These are phyloP conservation scores for Backusella westeae DNA, from an alignment of 192 early-diverging fungal species.

Conservation along the genomic window DNA sequence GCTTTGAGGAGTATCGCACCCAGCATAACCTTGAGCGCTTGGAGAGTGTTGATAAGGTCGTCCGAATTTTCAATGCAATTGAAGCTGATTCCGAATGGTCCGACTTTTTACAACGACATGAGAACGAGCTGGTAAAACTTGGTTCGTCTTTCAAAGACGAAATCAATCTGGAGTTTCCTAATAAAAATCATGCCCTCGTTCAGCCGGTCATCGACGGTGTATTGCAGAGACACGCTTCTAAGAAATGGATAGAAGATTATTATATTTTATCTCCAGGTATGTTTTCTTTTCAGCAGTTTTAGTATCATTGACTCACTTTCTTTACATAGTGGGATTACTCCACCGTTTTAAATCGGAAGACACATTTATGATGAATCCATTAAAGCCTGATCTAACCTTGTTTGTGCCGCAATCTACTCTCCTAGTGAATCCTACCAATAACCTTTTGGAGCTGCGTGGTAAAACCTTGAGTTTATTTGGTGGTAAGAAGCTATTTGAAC, in stretches of 20 bases:
- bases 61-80: slow-evolving; percentile 26
- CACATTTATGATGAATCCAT: background rate
- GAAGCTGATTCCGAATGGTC: slow-evolving; percentile 43
- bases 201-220: slow-evolving; percentile 27
- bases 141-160: slow-evolving; percentile 21
- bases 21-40: slow-evolving; percentile 10
- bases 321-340: background rate
- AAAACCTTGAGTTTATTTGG: background rate
- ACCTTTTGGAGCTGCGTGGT: background rate
- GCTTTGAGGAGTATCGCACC: slow-evolving; percentile 25
- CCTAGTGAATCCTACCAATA: background rate
- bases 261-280: slow-evolving; percentile 12
- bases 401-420: background rate
- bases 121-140: slow-evolving; percentile 35
- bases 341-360: slow-evolving; percentile 6
- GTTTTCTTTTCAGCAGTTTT: background rate
- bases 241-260: slow-evolving; percentile 2
- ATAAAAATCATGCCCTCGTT: slow-evolving; percentile 31
- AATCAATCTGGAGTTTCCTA: slow-evolving; percentile 32
- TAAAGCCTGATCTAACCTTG: slow-evolving; percentile 3
- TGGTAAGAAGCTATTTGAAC: background rate
- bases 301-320: background rate
- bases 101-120: slow-evolving; percentile 32
- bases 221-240: background rate
- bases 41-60: slow-evolving; percentile 11